These are phyloP conservation scores for Oryza glumipatula DNA, from an alignment of 176 grass and related monocot genomes.

Conservation along the genomic window DNA sequence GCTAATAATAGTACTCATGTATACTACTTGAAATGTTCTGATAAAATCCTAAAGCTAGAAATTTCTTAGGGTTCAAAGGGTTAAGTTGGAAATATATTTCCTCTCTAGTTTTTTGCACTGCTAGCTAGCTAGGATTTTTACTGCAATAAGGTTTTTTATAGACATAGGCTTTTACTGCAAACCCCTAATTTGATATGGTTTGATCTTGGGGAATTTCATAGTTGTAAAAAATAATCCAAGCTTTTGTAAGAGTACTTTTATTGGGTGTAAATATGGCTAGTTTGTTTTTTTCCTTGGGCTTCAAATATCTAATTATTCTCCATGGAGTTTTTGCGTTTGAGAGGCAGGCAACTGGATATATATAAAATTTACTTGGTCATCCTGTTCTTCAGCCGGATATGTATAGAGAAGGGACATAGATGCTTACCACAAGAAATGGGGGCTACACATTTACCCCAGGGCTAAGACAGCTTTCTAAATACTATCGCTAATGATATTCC, in stretches of 20 bases:
- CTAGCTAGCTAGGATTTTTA: not conserved
- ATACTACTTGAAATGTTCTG: not conserved
- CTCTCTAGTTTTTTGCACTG: not conserved
- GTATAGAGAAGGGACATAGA: not conserved
- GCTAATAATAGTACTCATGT: not conserved
- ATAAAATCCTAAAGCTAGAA: conserved; percentile 6
- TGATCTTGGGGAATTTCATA: not conserved
- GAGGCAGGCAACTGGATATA: not conserved
- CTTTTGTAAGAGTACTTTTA: not conserved
- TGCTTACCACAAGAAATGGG: not conserved
- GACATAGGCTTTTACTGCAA: not conserved
- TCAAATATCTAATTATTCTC: not conserved
- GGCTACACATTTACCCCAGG: not conserved
- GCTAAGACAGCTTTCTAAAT: not conserved
- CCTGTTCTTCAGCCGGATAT: not conserved
- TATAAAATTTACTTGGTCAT: not conserved
- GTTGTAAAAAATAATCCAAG: not conserved
- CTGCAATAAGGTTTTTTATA: conserved; percentile 1
- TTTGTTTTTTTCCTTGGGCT: not conserved
- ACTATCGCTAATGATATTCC: not conserved
- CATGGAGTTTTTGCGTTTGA: not conserved
- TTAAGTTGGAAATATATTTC: conserved; percentile 7
- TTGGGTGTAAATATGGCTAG: not conserved
- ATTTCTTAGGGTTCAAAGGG: not conserved
- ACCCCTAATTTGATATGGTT: not conserved